A percentile compares a stretch with the other conserved stretches of the same genome.
Conservation (phyloP, 2,329 filamentous ascomycete genomes). For the Pyricularia sp. region DNA sequence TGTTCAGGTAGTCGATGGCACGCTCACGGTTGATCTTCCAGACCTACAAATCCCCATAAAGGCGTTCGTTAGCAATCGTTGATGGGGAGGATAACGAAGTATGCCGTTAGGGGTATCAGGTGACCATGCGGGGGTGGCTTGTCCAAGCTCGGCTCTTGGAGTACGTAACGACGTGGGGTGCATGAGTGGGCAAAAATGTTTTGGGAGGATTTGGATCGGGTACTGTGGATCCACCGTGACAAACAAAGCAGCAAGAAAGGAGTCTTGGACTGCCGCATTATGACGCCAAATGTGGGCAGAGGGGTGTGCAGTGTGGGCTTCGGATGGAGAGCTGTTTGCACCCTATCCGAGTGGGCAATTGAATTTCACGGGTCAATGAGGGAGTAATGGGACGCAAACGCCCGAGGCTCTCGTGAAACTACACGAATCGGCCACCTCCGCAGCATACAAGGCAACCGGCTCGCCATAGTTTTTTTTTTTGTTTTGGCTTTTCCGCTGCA, state of each 20-base stretch:
- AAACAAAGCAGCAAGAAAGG: background rate
- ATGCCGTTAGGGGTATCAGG: slow-evolving; percentile 2
- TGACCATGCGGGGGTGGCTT: slow-evolving; percentile 8
- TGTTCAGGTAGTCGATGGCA: slow-evolving; percentile 98
- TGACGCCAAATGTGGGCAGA: slow-evolving; percentile 6
- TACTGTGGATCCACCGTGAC: background rate
- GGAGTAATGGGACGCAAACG: slow-evolving; percentile 2
- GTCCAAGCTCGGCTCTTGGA: slow-evolving; percentile 17
- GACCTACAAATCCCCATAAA: slow-evolving; percentile 48
- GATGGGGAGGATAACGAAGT: background rate
- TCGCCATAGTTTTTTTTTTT: background rate
- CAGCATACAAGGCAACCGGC: background rate
- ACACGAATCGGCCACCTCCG: background rate
- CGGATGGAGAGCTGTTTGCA: background rate
- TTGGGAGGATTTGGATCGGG: background rate
- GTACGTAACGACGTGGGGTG: slow-evolving; percentile 1
- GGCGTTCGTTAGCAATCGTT: background rate
- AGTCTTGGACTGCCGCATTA: slow-evolving; percentile 6
- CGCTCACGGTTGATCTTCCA: slow-evolving; percentile 99
- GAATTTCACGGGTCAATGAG: background rate
- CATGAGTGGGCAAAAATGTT: background rate
- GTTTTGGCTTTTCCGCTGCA: background rate
- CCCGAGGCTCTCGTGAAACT: background rate
- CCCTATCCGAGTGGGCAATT: background rate
- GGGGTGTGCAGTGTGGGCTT: background rate